A percentile compares a stretch with the other conserved stretches of the same genome.
These are phyloP conservation scores for Hygrocybe coccinea DNA, from an alignment of 768 basidiomycete genomes.

Conservation along the genomic window DNA sequence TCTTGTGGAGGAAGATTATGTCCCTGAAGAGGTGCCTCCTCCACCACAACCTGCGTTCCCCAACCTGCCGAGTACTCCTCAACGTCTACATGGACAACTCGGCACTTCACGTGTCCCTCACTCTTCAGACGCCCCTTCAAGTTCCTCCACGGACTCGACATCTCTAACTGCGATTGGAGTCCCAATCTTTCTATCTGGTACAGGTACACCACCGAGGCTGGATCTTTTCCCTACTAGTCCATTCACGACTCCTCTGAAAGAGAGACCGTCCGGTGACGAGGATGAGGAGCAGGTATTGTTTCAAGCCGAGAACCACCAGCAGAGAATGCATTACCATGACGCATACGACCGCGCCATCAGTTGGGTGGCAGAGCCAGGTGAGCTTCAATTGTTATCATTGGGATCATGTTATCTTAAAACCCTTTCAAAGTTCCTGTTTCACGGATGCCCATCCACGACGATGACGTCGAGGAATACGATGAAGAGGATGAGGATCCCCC, in stretches of 20 bases:
- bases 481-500: constrained; percentile 49
- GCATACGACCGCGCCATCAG: constrained; percentile 59
- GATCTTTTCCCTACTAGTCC: constrained; percentile 66
- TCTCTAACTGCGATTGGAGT: constrained; percentile 34
- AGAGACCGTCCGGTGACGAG: constrained; percentile 52
- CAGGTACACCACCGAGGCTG: constrained; percentile 44
- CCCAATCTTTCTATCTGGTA: constrained; percentile 41
- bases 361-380: constrained; percentile 74
- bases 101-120: constrained; percentile 40
- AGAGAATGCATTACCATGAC: constrained; percentile 46
- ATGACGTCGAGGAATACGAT: constrained; percentile 53
- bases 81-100: constrained; percentile 32
- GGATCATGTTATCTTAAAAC: constrained; percentile 9
- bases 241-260: constrained; percentile 66
- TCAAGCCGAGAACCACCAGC: constrained; percentile 49
- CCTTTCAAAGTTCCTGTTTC: constrained; percentile 49
- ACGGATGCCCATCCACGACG: constrained; percentile 58
- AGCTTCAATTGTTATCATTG: constrained; percentile 21
- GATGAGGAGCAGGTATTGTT: constrained; percentile 70
- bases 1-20: constrained; percentile 67
- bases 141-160: constrained; percentile 40
- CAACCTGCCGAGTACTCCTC: constrained; percentile 41
- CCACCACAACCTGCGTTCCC: constrained; percentile 39
- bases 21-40: constrained; percentile 29
- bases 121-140: constrained; percentile 51